Base-by-base conservation (phyloP, 805 yeast genomes). In the Zygotorulaspora florentina region DNA sequence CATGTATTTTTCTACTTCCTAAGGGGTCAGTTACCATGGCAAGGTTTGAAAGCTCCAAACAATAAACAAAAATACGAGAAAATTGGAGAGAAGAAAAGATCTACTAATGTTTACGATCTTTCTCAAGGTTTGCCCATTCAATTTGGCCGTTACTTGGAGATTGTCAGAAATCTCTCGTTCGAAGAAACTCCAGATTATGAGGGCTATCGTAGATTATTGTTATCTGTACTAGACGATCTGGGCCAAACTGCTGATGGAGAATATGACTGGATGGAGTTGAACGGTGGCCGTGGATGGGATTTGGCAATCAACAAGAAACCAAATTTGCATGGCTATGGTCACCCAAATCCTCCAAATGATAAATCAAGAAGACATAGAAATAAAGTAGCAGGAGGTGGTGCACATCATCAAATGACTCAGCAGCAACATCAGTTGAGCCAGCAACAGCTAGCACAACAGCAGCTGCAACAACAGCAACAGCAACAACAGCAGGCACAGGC, bases 21-120 rank as follows among this genome's bases (percentile, higher is more conserved):
- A 54, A 80, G 95, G 58, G 99, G 99, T 38, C 87, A 87, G 48
- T 74, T 93, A 61, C 99, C 99, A 51, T 93, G 99, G 99, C 99
- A 93, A 73, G 99, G 99, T 20, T 75, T 93, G 56, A 91, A 93
- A 67, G 99, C 99, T 6, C 96, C 96, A 54, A 90, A 96, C 34
- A 93, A 93, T 74, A 91, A 93, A 70, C 96, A 88, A 60, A 93
- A 93, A 70, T 93, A 93, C 68, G 98, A 93, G 67, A 90, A 89
- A 66, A 93, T 93, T 66, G 98, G 99, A 49, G 95, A 90, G 64
- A 91, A 89, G 72, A 93, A 93, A 66, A 88, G 90, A 69, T 76
- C 88, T 2, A 91, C 99, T 1, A 83, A 86, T 40, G 85, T 90
- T 50, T 78, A 77, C 56, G 97, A 88, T 55, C 74, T 93, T 49